Evolutionary conservation across 331 rosid species (phyloP), one percentile per base, ranked within the genome.

Genomic region (Cucumis variabilis): DNA sequence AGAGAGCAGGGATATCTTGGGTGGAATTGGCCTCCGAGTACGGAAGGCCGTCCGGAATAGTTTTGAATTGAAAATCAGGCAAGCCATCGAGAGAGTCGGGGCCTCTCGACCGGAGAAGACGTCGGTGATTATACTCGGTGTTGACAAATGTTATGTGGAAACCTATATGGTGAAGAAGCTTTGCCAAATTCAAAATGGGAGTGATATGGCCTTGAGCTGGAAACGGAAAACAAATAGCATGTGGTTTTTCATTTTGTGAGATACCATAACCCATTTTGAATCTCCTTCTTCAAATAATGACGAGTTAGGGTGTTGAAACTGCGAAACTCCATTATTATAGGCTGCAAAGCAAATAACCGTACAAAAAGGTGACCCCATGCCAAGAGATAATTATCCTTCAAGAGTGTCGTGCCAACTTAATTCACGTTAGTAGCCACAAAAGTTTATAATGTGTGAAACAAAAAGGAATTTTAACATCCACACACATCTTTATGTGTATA

Each of bases 281-380:
- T 94, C 23, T 85, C 90, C 92, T 92, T 90, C 86, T 66, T 67
- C 8, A 11, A 21, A 5, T 11, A 12, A 11, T 3, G 5, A 66
- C 0, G 9, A 8, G 68, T 20, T 63, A 21, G 0, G 10, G 2
- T 19, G 2, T 17, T 16, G 65, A 23, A 58, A 58, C 1, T 58
- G 9, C 13, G n/a, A 63, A 63, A 63, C 69, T 21, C 69, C 1
- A 63, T 63, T 21, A 2, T 63, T 23, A 63, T 21, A 23, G 69
- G 27, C 27, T 9, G 69, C 14, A 63, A 63, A 9, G 7, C 17
- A 55, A 15, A 55, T 55, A 17, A 16, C 7, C 7, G 44, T 37
- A 37, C 44, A 37, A 37, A 37, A 37, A 4, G 0, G 7, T 37
- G 44, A 37, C 7, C 21, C 63, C 63, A 50, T 50, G 55, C 55